Evolutionary conservation across 2,329 filamentous ascomycete genomes (phyloP), one percentile per base, ranked within the genome.

Genomic region (Graphilbum ipis-grandicollis): DNA sequence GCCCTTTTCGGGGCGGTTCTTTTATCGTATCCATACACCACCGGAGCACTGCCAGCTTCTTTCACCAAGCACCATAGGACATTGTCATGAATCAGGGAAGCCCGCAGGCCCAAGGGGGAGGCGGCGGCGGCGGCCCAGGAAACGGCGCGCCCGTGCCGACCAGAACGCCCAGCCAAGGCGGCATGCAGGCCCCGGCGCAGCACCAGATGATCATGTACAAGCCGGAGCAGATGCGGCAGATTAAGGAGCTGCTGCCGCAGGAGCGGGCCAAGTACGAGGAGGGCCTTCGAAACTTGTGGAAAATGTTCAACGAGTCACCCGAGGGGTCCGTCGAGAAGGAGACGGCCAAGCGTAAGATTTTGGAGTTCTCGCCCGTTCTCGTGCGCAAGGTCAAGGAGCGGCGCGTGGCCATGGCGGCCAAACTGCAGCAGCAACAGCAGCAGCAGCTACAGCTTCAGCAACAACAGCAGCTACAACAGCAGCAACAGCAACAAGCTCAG

Each of bases 231-330:
- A 72, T 74, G 50, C 59, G 62, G 25, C 57, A 43, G 6, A 56
- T 74, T 4, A 56, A 56, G 2, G 59, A 63, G 29, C 56, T 78
- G 3, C 64, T 56, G 19, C 57, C 65, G 1, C 60, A 66, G 2
- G 73, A 78, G 39, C 71, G 68, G 46, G 46, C 46, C 2, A 73
- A 72, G 45, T 78, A 75, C 44, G 69, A 75, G 45, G 52, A 58
- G 2, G 72, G 72, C 1, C 55, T 78, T 1, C 56, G 59, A 9
- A 48, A 55, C 2, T 54, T 77, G 0, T 78, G 69, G 64, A 58
- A 54, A 18, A 59, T 68, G 30, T 62, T 68, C 33, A 63, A 67
- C 40, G 62, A 57, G 17, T 53, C 57, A 1, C 51, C 62, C 0
- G 56, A 59, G 2, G 65, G 66, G 18, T 68, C 66, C 4, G 46